A percentile compares a stretch with the other conserved stretches of the same genome.
Evolutionary conservation across 2,329 filamentous ascomycete species (phyloP).

Genomic region (Trichoderma arundinaceum): DNA sequence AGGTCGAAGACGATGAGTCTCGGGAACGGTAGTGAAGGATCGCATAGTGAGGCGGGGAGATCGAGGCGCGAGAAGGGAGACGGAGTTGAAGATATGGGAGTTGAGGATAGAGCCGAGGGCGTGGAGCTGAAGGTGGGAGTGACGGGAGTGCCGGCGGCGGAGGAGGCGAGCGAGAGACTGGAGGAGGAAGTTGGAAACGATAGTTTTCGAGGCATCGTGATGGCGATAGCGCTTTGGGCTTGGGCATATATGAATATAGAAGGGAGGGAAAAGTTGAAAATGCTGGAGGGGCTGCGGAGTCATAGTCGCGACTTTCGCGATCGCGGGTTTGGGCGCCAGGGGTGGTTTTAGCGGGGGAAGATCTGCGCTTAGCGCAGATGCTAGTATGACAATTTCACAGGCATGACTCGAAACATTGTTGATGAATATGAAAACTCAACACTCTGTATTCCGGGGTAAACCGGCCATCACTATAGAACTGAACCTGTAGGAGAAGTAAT

Average conservation of each 20-base stretch:
- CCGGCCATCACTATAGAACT: no score
- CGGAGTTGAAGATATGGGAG: constrained; percentile 2
- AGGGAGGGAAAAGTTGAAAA: neutral
- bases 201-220: constrained; percentile 25
- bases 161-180: constrained; percentile 34
- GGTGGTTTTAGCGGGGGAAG: constrained; percentile 4
- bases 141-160: constrained; percentile 36
- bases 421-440: no score
- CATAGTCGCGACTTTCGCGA: neutral
- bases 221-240: neutral
- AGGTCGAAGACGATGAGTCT: constrained; percentile 90
- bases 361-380: neutral
- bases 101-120: constrained; percentile 4
- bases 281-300: neutral
- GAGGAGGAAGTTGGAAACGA: constrained; percentile 32
- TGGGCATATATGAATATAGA: neutral
- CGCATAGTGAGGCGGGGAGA: constrained; percentile 52
- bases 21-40: constrained; percentile 70
- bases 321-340: constrained; percentile 1
- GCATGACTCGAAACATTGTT: no score
- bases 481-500: no score
- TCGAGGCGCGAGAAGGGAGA: constrained; percentile 31
- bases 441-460: no score
- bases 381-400: neutral
- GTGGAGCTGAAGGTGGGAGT: constrained; percentile 44